Evolutionary conservation across 768 basidiomycete genomes (phyloP), one percentile per base, ranked within the genome.

Genomic region (Pholiota conissans): DNA sequence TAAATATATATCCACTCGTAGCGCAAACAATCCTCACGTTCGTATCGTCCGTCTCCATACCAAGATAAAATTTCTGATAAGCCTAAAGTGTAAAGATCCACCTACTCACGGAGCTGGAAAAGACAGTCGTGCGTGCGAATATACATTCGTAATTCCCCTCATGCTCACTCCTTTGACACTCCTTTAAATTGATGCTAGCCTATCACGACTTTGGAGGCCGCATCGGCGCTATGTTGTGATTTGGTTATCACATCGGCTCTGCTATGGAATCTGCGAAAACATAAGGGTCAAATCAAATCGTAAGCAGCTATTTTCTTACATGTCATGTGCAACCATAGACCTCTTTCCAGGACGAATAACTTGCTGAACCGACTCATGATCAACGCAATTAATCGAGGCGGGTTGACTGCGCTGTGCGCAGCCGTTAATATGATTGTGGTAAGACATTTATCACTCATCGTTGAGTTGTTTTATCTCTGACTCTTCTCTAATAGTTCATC

Each of bases 341-440:
- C 14, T 53, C 29, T 40, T 49, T 24, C 35, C 35, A 29, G 67
- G 3, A 66, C 67, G n/a, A 65, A 65, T 34, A 52, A 37, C 5
- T 55, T 68, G 45, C 51, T 68, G 26, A 59, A 59, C n/a, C 60
- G 29, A 8, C 55, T 67, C 5, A 65, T 64, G 55, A 58, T 65
- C 30, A 61, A 61, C 28, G 64, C 66, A 20, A 56, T 67, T 18
- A 65, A 65, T 46, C 61, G 66, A 9, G 66, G 66, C 1, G 47
- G 63, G 13, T 34, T 64, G n/a, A 67, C 66, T 8, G 63, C 63
- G 11, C 20, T 65, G 1, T 56, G 53, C 34, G 62, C 64, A 3
- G 50, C 54, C 3, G 28, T 67, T 9, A 64, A 65, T 45, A 47
- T 67, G 34, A 57, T 67, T 49, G 50, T 67, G 26, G 66, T 62